These are phyloP conservation scores for Plasmodium reichenowi DNA, from an alignment of 169 alveolate genomes.

Conservation along the genomic window DNA sequence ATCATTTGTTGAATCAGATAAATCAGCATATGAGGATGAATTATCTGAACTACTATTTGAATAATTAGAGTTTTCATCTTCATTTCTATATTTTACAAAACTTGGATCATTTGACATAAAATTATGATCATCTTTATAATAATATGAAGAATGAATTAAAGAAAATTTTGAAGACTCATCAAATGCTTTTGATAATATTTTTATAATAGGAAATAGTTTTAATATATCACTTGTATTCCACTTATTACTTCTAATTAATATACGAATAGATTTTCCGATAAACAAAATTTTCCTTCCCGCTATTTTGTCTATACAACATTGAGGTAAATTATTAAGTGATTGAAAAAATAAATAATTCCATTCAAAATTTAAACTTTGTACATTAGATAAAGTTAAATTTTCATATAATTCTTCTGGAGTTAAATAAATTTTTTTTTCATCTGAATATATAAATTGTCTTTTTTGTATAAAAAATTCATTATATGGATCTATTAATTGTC, in stretches of 20 bases:
- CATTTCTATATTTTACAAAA: slow-evolving; percentile 1
- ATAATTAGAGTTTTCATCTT: not conserved
- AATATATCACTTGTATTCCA: slow-evolving; percentile 72
- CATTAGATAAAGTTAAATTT: slow-evolving; percentile 71
- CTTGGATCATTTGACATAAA: not conserved
- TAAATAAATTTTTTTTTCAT: slow-evolving; percentile 45
- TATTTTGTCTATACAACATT: slow-evolving; percentile 69
- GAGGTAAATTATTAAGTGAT: slow-evolving; percentile 66
- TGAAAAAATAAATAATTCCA: slow-evolving; percentile 83
- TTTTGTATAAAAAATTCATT: slow-evolving; percentile 81
- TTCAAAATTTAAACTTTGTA: slow-evolving; percentile 81
- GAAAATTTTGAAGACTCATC: slow-evolving; percentile 7
- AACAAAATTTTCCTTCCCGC: slow-evolving; percentile 78
- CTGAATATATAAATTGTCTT: slow-evolving; percentile 75
- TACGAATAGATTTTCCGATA: slow-evolving; percentile 82
- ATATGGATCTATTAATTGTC: slow-evolving; percentile 81
- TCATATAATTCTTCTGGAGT: slow-evolving; percentile 77
- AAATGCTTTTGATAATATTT: slow-evolving; percentile 76
- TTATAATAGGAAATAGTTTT: slow-evolving; percentile 62
- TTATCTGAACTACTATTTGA: not conserved
- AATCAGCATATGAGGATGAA: slow-evolving; percentile 25
- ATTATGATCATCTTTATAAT: slow-evolving; percentile 8
- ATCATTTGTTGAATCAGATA: slow-evolving; percentile 45
- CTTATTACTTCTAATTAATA: slow-evolving; percentile 78
- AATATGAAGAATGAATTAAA: not conserved